Base-by-base conservation (phyloP, 2,329 filamentous ascomycete genomes). In the Fusarium miscanthi region DNA sequence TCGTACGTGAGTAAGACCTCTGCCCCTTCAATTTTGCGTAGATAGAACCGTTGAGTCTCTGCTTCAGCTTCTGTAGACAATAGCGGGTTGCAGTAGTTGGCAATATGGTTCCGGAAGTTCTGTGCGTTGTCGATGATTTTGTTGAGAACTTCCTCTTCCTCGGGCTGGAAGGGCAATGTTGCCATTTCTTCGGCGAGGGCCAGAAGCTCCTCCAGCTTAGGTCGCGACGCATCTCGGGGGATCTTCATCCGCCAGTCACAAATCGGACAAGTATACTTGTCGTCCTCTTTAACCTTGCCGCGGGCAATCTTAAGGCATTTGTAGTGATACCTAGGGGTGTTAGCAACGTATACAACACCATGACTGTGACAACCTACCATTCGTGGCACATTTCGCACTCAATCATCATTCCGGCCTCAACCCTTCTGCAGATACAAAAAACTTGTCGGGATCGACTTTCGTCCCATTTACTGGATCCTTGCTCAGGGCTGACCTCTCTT, bases 371-470 rank as follows among this genome's bases (percentile, higher is more conserved):
- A 21, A 85, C 91, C 85, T 81, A 95, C 96, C 96, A 99, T 84
- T 99, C 96, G 78, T 98, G 95, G 82, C 96, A 99, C 42, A 98
- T 87, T 80, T 98, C 96, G 80, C 96, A 99, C 82, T 99, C 96
- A 77, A 99, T 98, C 96, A 99, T 99, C 92, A 98, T 97, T 57
- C 96, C 96, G 41, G 95, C 94, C 82, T 99, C 96, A 11, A 94
- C 90, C 71, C 92, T 94, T 66, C 96, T 91, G 83, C 96, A 99
- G 74, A 99, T 97, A 82, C 96, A 99, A 81, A 98, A 99, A 0
- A 98, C 95, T 79, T 98, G 95, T 40, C 89, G 83, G 62, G 87
- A 87, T 37, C 84, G 90, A 79, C 85, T 88, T 76, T 92, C 87
- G 76, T 92, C 86, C 87, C 84, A 91, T 74, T 83, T 88, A 67